Evolutionary conservation across 1,284 basidiomycete genomes (phyloP).

Genomic region (Tremellales sp.): DNA sequence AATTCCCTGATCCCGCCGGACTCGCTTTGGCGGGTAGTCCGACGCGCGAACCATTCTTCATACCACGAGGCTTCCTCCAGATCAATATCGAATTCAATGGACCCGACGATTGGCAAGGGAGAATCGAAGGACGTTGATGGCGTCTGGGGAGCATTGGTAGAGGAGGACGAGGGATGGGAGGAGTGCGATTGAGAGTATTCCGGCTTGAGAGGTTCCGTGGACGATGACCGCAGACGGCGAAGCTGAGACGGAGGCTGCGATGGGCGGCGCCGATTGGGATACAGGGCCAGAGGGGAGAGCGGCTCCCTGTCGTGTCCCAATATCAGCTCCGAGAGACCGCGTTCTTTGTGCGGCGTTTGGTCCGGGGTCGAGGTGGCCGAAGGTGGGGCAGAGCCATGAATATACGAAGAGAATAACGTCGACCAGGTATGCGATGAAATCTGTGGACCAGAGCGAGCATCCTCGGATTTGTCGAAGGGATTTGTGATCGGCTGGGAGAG

Average conservation of each 20-base stretch:
- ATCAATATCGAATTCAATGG: slow-evolving; percentile 48
- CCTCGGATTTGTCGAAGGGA: slow-evolving; percentile 14
- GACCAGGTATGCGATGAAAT: slow-evolving; percentile 38
- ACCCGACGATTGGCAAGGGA: slow-evolving; percentile 33
- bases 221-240: too few relatives aligned
- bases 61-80: slow-evolving; percentile 39
- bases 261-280: slow-evolving; percentile 10
- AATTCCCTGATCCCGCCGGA: slow-evolving; percentile 29
- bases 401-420: slow-evolving; percentile 28
- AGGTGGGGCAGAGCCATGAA: slow-evolving; percentile 4
- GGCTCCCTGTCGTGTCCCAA: slow-evolving; percentile 9
- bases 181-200: slow-evolving; percentile 9
- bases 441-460: slow-evolving; percentile 24
- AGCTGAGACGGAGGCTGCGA: slow-evolving; percentile 6
- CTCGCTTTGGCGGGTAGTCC: too few relatives aligned
- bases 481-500: slow-evolving; percentile 17
- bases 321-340: slow-evolving; percentile 3
- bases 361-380: slow-evolving; percentile 24
- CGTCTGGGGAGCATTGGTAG: neutral
- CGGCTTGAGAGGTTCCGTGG: slow-evolving; percentile 11
- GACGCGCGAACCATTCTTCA: slow-evolving; percentile 26
- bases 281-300: slow-evolving; percentile 21
- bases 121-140: neutral
- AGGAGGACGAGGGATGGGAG: slow-evolving; percentile 23
- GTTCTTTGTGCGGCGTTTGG: slow-evolving; percentile 21